Evolutionary conservation across 345 rosid genomes (phyloP).

Genomic region (Turnera subulata): DNA sequence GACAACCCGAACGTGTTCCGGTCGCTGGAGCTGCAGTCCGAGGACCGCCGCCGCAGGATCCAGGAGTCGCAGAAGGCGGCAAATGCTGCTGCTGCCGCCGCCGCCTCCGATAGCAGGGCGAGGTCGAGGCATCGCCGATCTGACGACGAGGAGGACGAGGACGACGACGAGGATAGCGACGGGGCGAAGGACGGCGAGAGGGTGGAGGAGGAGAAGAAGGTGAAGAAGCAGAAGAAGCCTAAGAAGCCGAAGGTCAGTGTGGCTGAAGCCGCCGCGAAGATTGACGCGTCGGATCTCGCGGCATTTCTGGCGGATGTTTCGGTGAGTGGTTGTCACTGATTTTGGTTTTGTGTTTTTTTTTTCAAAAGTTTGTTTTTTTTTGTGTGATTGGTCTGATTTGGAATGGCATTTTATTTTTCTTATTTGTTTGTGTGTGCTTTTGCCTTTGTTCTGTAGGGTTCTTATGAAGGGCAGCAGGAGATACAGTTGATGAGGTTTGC

Average conservation of each 20-base stretch:
- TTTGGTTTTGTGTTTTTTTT: background rate
- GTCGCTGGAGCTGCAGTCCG: conserved; percentile 49
- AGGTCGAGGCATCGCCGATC: conserved; percentile 42
- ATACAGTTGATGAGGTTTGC: conserved; percentile 71
- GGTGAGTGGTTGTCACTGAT: conserved; percentile 24
- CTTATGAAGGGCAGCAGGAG: conserved; percentile 60
- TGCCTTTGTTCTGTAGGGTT: conserved; percentile 31
- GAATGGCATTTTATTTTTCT: too few relatives aligned
- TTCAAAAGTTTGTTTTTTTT: too few relatives aligned
- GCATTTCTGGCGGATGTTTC: conserved; percentile 53
- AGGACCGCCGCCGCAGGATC: conserved; percentile 49
- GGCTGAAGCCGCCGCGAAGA: conserved; percentile 55
- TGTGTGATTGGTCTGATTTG: too few relatives aligned
- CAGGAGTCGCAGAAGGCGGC: conserved; percentile 21
- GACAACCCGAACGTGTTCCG: conserved; percentile 39
- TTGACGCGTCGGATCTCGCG: conserved; percentile 48
- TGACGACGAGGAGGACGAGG: conserved; percentile 37
- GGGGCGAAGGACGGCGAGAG: conserved; percentile 26
- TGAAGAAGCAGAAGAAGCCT: conserved; percentile 44
- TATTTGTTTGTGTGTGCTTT: too few relatives aligned
- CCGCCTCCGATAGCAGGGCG: conserved; percentile 5
- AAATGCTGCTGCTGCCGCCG: conserved; percentile 14
- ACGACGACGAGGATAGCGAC: conserved; percentile 19
- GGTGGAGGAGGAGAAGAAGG: conserved; percentile 41
- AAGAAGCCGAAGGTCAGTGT: conserved; percentile 67